phyloP scores from a whole-genome alignment of 2,329 filamentous ascomycete species.

The Fusarium graminum region DNA sequence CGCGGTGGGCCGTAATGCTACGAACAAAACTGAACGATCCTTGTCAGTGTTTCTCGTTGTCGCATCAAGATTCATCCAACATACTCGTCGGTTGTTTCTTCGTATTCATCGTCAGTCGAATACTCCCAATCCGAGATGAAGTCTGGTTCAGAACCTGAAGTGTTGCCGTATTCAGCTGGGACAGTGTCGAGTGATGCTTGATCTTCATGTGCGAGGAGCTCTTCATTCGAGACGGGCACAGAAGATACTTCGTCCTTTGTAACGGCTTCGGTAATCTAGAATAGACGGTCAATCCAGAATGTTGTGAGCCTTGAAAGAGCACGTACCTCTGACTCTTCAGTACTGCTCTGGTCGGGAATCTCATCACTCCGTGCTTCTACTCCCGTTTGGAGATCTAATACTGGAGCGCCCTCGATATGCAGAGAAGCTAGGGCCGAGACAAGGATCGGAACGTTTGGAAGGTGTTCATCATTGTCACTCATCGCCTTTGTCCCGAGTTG shows the following conservation, averaged over 20 bases:
- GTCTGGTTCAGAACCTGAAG: slow-evolving; percentile 42
- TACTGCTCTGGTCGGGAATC: neutral
- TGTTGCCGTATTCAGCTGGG: slow-evolving; percentile 29
- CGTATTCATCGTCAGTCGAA: slow-evolving; percentile 42
- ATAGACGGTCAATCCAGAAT: neutral
- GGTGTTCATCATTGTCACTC: neutral
- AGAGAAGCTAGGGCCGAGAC: neutral
- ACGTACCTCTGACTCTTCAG: slow-evolving; percentile 18
- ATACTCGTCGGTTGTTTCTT: slow-evolving; percentile 43
- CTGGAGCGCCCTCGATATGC: slow-evolving; percentile 10
- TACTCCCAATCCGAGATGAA: slow-evolving; percentile 40
- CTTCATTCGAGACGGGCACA: slow-evolving; percentile 3
- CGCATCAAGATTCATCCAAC: neutral
- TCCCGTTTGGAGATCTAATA: slow-evolving; percentile 5
- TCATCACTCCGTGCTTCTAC: neutral
- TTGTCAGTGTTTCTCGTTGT: neutral
- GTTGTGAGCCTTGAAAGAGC: slow-evolving; percentile 1
- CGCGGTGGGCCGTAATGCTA: slow-evolving; percentile 29
- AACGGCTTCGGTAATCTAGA: slow-evolving; percentile 1
- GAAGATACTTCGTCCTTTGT: neutral
- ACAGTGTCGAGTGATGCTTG: slow-evolving; percentile 12
- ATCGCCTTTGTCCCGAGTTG: slow-evolving; percentile 3
- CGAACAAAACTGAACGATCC: slow-evolving; percentile 30
- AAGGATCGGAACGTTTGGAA: slow-evolving; percentile 12
- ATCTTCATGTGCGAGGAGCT: slow-evolving; percentile 15